Percentiles rank a stretch among this genome's conserved stretches.
These are phyloP conservation scores for Akanthomyces muscarius DNA, from an alignment of 2,329 filamentous ascomycete genomes.

Conservation along the genomic window DNA sequence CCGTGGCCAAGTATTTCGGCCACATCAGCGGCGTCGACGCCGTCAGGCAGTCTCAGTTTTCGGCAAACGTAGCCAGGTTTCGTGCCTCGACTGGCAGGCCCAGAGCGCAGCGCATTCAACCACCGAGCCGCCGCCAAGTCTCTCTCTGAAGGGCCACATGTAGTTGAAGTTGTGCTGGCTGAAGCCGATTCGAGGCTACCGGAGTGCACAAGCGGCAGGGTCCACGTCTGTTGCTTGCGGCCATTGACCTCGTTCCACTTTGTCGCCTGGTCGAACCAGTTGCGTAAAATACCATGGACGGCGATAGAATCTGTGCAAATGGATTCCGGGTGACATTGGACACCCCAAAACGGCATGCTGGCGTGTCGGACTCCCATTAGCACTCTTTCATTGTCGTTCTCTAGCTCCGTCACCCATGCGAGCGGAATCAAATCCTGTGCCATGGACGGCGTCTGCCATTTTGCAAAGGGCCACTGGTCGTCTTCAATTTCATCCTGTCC, in stretches of 20 bases:
- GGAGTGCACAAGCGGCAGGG: constrained; percentile 13
- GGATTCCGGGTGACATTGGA: constrained; percentile 90
- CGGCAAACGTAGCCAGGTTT: constrained; percentile 36
- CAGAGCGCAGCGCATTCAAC: constrained; percentile 23
- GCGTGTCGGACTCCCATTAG: constrained; percentile 74
- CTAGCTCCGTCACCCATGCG: constrained; percentile 56
- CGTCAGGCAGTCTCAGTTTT: constrained; percentile 41
- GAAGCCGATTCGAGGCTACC: constrained; percentile 25
- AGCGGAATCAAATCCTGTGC: constrained; percentile 50
- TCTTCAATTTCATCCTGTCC: constrained; percentile 41
- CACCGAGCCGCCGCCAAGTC: constrained; percentile 22
- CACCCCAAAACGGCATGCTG: constrained; percentile 71
- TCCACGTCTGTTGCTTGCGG: constrained; percentile 17
- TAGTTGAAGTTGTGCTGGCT: neutral
- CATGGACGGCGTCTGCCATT: constrained; percentile 36
- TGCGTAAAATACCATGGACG: constrained; percentile 60
- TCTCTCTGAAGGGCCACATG: constrained; percentile 21
- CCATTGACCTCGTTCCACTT: constrained; percentile 50
- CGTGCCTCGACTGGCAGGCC: constrained; percentile 28
- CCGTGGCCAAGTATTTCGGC: constrained; percentile 46
- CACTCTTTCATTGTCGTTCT: constrained; percentile 45
- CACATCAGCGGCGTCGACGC: constrained; percentile 50
- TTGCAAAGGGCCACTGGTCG: constrained; percentile 33
- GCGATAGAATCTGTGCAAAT: constrained; percentile 67
- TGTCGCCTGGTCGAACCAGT: constrained; percentile 69